These are phyloP conservation scores for Xerocomellus amylosporus DNA, from an alignment of 768 basidiomycete genomes.

Conservation along the genomic window DNA sequence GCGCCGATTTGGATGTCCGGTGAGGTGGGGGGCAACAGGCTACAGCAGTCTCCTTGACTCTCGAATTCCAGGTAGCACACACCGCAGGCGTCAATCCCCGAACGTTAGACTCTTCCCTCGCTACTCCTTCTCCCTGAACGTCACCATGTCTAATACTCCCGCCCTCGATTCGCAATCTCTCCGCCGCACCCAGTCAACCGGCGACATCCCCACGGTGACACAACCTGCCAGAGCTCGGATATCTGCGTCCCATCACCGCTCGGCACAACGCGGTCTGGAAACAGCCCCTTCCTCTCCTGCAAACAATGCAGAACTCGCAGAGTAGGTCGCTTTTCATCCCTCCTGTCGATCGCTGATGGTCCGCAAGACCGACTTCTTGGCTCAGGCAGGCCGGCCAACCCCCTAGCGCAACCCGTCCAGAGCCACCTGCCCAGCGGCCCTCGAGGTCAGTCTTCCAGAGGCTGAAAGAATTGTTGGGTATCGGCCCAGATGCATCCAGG, in stretches of 20 bases:
- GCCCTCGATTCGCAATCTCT: constrained; percentile 33
- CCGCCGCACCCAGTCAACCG: constrained; percentile 35
- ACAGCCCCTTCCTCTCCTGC: constrained; percentile 18
- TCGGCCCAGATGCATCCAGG: constrained; percentile 50
- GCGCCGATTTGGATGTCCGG: constrained; percentile 19
- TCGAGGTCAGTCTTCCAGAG: constrained; percentile 21
- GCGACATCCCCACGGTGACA: constrained; percentile 28
- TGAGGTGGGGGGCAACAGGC: constrained; percentile 12
- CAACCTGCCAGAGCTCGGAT: constrained; percentile 28
- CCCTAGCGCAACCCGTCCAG: constrained; percentile 11
- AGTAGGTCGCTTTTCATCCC: constrained; percentile 14
- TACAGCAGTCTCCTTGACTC: constrained; percentile 7
- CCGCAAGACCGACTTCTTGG: constrained; percentile 23
- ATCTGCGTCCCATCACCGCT: constrained; percentile 29
- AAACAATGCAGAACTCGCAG: constrained; percentile 13
- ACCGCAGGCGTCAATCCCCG: constrained; percentile 31
- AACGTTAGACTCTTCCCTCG: constrained; percentile 9
- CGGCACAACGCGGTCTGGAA: constrained; percentile 24
- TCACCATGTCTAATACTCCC: constrained; percentile 28
- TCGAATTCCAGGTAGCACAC: constrained; percentile 20
- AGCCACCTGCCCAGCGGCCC: constrained; percentile 3
- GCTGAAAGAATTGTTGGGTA: constrained; percentile 45
- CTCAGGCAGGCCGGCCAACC: constrained; percentile 23
- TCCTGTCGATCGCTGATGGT: constrained; percentile 19
- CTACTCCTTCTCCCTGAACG: constrained; percentile 16